A percentile compares a stretch with the other conserved stretches of the same genome.
Evolutionary conservation across 2,329 filamentous ascomycete genomes (phyloP).

Genomic region (Simplicillium sp.): DNA sequence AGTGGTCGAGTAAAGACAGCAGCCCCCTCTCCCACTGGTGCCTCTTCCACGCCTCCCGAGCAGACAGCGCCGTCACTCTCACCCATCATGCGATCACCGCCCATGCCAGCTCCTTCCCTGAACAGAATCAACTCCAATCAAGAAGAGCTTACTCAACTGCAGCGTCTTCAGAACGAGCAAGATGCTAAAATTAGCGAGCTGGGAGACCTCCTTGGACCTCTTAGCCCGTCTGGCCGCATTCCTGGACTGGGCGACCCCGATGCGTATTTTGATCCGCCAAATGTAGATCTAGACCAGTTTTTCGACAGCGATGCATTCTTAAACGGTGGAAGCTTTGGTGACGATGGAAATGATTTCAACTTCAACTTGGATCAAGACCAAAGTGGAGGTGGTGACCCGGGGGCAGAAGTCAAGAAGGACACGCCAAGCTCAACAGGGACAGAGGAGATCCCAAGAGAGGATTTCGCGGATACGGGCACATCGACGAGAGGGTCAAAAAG

Average conservation of each 20-base stretch:
- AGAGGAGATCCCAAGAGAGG: constrained; percentile 39
- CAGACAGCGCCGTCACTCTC: constrained; percentile 30
- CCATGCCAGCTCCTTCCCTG: constrained; percentile 39
- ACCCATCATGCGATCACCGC: constrained; percentile 35
- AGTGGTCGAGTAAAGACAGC: constrained; percentile 5
- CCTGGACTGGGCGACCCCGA: constrained; percentile 49
- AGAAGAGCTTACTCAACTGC: constrained; percentile 68
- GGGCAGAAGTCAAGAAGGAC: constrained; percentile 16
- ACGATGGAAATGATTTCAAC: constrained; percentile 34
- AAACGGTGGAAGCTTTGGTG: constrained; percentile 27
- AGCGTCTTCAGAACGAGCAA: constrained; percentile 71
- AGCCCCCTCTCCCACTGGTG: constrained; percentile 8
- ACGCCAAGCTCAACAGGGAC: constrained; percentile 37
- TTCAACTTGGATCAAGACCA: constrained; percentile 34
- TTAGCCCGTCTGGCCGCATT: constrained; percentile 72
- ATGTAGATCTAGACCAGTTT: constrained; percentile 42
- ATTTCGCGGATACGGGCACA: constrained; percentile 15
- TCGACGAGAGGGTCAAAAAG: constrained; percentile 2
- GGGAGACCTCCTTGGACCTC: constrained; percentile 62
- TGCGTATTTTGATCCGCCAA: constrained; percentile 23
- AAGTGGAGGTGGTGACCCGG: constrained; percentile 14
- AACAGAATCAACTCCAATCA: constrained; percentile 59
- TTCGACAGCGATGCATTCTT: constrained; percentile 33
- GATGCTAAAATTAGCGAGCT: constrained; percentile 68
- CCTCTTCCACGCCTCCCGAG: not conserved